Evolutionary conservation across 2,329 filamentous ascomycete genomes (phyloP), one percentile per base, ranked within the genome.

Genomic region (Alternaria novae-zelandiae): DNA sequence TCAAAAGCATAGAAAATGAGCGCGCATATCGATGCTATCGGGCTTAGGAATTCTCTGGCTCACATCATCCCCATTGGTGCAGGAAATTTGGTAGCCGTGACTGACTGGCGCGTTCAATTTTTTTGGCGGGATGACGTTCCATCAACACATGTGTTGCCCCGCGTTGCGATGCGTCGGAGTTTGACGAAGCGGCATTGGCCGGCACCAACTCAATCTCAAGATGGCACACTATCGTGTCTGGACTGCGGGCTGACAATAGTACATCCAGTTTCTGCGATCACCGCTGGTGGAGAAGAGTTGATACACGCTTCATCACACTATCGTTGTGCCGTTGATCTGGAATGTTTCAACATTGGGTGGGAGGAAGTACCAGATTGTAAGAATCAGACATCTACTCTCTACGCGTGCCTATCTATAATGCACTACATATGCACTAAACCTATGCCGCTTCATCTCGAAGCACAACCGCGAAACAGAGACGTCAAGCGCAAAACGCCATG

Each of bases 81-180:
- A 53, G 5, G 36, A 26, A 41, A 36, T 50, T 36, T 49, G 41
- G 30, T 50, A 12, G n/a, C 30, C 13, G 17, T 28, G 56, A 28
- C 46, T 25, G 23, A 30, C 28, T 41, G 50, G 56, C 56, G 46
- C 32, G 21, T 51, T 58, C 25, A 30, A 30, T 53, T 25, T 21
- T 57, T 58, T 43, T 51, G 15, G 56, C 56, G 23, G 32, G 17
- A 51, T 58, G 56, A 58, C 46, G 46, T 53, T 32, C 32, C 36
- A 58, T 58, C 46, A 58, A 28, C 46, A 26, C 7, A 53, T 12
- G 23, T 28, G 23, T 28, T 53, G 32, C 46, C 32, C 56, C 56
- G 56, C 56, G 46, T 51, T 58, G 30, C n/a, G 45, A 51, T 41
- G 56, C 30, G 4, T 43, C 46, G 41, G 41, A 53, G 49, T 9